Evolutionary conservation across 2,329 filamentous ascomycete species (phyloP).

Genomic region (Scedosporium dehoogii): DNA sequence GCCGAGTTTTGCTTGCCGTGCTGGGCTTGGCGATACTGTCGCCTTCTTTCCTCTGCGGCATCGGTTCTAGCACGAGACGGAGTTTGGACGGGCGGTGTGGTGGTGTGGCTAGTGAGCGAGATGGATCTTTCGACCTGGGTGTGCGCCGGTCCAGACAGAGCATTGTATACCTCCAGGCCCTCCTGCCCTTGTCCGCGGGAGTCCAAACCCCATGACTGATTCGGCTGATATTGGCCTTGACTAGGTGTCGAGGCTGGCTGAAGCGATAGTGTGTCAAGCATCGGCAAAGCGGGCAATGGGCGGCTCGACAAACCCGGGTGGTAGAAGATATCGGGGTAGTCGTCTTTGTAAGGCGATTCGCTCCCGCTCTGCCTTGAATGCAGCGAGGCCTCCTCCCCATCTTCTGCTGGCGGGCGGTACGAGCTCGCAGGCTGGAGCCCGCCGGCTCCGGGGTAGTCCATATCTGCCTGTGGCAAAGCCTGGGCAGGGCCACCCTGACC

Average conservation of each 20-base stretch:
- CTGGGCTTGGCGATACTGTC: slow-evolving; percentile 40
- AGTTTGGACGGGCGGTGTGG: slow-evolving; percentile 65
- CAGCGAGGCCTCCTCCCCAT: slow-evolving; percentile 69
- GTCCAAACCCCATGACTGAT: slow-evolving; percentile 38
- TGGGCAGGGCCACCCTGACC: slow-evolving; percentile 25
- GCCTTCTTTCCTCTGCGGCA: slow-evolving; percentile 61
- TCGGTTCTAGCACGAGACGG: slow-evolving; percentile 93
- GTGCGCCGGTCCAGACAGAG: background rate
- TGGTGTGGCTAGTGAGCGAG: slow-evolving; percentile 73
- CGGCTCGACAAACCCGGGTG: slow-evolving; percentile 67
- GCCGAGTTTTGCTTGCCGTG: slow-evolving; percentile 31
- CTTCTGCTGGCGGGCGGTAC: slow-evolving; percentile 79
- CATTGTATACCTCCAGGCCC: background rate
- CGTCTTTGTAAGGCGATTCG: slow-evolving; percentile 59
- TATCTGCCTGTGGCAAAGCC: slow-evolving; percentile 51
- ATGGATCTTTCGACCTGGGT: slow-evolving; percentile 52
- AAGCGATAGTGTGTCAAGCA: slow-evolving; percentile 31
- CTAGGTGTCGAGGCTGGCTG: slow-evolving; percentile 14
- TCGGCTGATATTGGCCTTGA: slow-evolving; percentile 36
- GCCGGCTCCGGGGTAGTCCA: slow-evolving; percentile 86
- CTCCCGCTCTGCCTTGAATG: slow-evolving; percentile 47
- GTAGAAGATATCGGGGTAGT: slow-evolving; percentile 86
- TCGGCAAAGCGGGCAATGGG: slow-evolving; percentile 54
- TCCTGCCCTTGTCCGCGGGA: slow-evolving; percentile 22
- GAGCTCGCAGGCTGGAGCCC: slow-evolving; percentile 56